Evolutionary conservation across 129 eudicot genomes (phyloP).

Genomic region (Ambrosia trifida): DNA sequence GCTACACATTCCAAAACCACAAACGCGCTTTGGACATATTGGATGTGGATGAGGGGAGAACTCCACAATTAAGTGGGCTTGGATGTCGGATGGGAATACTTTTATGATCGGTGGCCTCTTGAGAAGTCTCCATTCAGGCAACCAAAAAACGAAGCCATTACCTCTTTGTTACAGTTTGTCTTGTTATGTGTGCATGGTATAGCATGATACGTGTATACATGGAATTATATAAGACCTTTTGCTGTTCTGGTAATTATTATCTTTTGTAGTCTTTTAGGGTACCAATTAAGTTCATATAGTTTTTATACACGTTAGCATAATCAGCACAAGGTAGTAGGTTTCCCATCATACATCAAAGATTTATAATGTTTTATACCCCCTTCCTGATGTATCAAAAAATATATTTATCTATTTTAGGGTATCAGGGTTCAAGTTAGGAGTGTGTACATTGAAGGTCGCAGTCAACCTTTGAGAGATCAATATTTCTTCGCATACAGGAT

Average conservation of each 20-base stretch:
- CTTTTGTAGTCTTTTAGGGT: background rate
- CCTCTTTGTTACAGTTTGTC: background rate
- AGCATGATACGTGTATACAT: slow-evolving; percentile 10
- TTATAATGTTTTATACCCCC: background rate
- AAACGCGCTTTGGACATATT: background rate
- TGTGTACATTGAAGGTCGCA: slow-evolving; percentile 79
- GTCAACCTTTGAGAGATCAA: slow-evolving; percentile 82
- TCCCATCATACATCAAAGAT: slow-evolving; percentile 1
- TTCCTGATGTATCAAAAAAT: background rate
- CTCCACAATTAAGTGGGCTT: background rate
- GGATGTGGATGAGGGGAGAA: background rate
- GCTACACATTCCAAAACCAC: background rate
- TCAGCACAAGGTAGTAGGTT: background rate
- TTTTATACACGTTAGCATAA: background rate
- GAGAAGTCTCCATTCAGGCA: background rate
- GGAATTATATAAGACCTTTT: background rate
- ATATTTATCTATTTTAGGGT: slow-evolving; percentile 49
- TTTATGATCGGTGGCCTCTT: background rate
- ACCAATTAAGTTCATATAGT: background rate
- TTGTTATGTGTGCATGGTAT: slow-evolving; percentile 23
- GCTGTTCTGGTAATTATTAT: background rate
- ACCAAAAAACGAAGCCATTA: background rate
- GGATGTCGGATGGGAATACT: background rate
- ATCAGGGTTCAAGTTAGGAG: slow-evolving; percentile 96
- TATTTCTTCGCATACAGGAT: slow-evolving; percentile 90